Evolutionary conservation across 805 yeast genomes (phyloP).

Genomic region (Lipomyces kockii): DNA sequence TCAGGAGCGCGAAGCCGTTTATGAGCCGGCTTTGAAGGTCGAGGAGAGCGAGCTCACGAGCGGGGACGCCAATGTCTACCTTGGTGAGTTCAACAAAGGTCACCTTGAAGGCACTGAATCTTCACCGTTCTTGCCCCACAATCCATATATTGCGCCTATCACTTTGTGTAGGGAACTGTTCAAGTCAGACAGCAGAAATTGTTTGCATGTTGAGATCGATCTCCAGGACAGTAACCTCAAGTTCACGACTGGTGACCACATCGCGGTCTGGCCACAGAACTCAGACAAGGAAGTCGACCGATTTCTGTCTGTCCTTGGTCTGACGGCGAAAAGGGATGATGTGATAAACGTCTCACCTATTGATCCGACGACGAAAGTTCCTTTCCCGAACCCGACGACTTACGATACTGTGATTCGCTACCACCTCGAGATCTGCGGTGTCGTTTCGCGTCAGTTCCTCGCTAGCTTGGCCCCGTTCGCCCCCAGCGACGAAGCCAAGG

Average conservation of each 20-base stretch:
- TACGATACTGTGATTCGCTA: slow-evolving; percentile 83
- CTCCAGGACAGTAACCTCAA: slow-evolving; percentile 71
- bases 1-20: slow-evolving; percentile 77
- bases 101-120: slow-evolving; percentile 51
- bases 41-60: slow-evolving; percentile 41
- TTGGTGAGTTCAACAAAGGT: slow-evolving; percentile 81
- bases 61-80: slow-evolving; percentile 55
- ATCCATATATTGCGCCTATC: slow-evolving; percentile 82
- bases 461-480: slow-evolving; percentile 78
- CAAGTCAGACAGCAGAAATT: slow-evolving; percentile 62
- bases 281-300: slow-evolving; percentile 72
- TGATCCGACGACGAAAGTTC: slow-evolving; percentile 57
- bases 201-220: slow-evolving; percentile 91
- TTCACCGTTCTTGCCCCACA: slow-evolving; percentile 73
- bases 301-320: slow-evolving; percentile 67
- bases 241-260: slow-evolving; percentile 94
- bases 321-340: slow-evolving; percentile 55
- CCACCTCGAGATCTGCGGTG: slow-evolving; percentile 88
- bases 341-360: slow-evolving; percentile 69
- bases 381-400: slow-evolving; percentile 69
- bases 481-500: slow-evolving; percentile 64
- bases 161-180: slow-evolving; percentile 69
- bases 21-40: slow-evolving; percentile 66
- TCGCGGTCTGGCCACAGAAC: slow-evolving; percentile 94
- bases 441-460: slow-evolving; percentile 87